Percentiles rank a stretch among this genome's conserved stretches.
Evolutionary conservation across 2,329 filamentous ascomycete genomes (phyloP).

Genomic region (Sclerotinia borealis): DNA sequence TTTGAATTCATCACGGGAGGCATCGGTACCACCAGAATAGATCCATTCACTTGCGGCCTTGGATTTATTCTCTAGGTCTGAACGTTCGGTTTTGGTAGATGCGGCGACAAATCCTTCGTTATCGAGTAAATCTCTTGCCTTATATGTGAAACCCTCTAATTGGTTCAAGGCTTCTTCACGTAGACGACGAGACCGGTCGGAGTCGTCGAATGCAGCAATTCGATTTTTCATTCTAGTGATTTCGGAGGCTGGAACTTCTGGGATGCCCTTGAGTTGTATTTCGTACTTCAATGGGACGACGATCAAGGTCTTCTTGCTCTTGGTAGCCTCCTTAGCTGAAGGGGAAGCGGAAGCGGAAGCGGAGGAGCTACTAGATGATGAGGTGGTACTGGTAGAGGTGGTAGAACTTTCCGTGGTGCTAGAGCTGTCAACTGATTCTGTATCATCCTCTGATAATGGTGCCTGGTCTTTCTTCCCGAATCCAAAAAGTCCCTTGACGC

Average conservation of each 20-base stretch:
- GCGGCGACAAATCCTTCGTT: slow-evolving; percentile 66
- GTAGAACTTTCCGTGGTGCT: slow-evolving; percentile 40
- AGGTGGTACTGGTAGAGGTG: slow-evolving; percentile 37
- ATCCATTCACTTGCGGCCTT: slow-evolving; percentile 79
- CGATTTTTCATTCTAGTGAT: slow-evolving; percentile 45
- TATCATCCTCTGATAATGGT: slow-evolving; percentile 56
- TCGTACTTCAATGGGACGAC: slow-evolving; percentile 30
- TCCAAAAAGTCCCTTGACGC: slow-evolving; percentile 92
- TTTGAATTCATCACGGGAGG: slow-evolving; percentile 68
- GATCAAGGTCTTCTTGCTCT: slow-evolving; percentile 29
- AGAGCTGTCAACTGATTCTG: slow-evolving; percentile 43
- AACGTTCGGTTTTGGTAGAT: slow-evolving; percentile 63
- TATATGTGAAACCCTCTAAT: slow-evolving; percentile 91
- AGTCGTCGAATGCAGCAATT: slow-evolving; percentile 77
- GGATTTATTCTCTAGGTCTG: slow-evolving; percentile 60
- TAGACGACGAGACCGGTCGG: slow-evolving; percentile 68
- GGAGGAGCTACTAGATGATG: slow-evolving; percentile 43
- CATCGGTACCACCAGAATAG: slow-evolving; percentile 75
- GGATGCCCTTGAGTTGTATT: slow-evolving; percentile 25
- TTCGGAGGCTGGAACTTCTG: slow-evolving; percentile 26
- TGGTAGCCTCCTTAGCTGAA: slow-evolving; percentile 25
- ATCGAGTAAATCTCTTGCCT: slow-evolving; percentile 73
- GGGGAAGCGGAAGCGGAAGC: slow-evolving; percentile 30
- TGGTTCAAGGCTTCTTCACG: slow-evolving; percentile 87
- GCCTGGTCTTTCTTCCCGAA: slow-evolving; percentile 86